Evolutionary conservation across 192 early-diverging fungal species (phyloP).

Genomic region (Coemansia reversa): DNA sequence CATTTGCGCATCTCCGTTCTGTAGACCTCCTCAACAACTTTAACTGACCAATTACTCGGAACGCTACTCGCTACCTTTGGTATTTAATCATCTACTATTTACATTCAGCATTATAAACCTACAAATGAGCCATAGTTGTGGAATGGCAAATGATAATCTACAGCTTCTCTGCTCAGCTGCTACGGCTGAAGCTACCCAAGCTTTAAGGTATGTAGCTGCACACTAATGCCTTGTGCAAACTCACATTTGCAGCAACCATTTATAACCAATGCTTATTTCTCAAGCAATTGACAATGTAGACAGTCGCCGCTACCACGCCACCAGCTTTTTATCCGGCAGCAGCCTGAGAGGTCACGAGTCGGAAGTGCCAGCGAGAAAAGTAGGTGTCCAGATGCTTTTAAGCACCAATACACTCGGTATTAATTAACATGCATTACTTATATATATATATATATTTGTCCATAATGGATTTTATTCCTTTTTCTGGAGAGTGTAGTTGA

Average conservation of each 20-base stretch:
- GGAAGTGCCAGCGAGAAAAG: constrained; percentile 91
- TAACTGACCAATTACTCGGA: neutral
- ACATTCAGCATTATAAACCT: neutral
- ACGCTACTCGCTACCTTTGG: neutral
- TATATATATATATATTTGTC: neutral
- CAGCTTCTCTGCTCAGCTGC: constrained; percentile 52
- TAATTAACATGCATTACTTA: neutral
- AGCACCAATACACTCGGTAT: neutral
- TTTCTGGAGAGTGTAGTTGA: constrained; percentile 31
- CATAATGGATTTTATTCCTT: neutral
- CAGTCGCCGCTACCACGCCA: constrained; percentile 20
- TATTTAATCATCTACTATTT: neutral
- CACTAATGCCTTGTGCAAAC: neutral
- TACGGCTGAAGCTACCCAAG: constrained; percentile 18
- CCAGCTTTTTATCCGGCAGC: constrained; percentile 71
- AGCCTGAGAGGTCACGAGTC: constrained; percentile 86
- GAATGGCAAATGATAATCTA: constrained; percentile 29
- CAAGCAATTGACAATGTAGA: constrained; percentile 5
- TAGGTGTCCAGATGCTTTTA: constrained; percentile 26
- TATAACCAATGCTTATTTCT: neutral
- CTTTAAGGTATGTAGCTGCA: neutral
- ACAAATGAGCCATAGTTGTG: constrained; percentile 4
- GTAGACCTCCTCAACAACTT: neutral
- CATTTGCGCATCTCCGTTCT: neutral
- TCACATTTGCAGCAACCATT: neutral